Evolutionary conservation across 2,329 filamentous ascomycete genomes (phyloP).

Genomic region (Cadophora gregata): DNA sequence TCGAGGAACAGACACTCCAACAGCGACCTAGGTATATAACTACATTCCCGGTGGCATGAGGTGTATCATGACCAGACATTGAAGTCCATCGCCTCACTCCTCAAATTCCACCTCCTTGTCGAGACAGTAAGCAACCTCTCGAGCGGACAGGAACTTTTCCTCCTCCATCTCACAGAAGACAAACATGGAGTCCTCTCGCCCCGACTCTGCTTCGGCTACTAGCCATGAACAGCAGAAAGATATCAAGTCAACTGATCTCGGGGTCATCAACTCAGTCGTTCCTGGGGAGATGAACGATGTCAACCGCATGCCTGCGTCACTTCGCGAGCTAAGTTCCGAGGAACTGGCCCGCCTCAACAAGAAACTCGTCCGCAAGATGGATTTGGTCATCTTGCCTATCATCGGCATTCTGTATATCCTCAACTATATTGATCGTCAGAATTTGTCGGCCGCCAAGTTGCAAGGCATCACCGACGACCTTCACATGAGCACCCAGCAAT

Average conservation of each 20-base stretch:
- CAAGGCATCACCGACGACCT: constrained; percentile 50
- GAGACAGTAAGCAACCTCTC: not conserved
- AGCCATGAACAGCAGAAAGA: not conserved
- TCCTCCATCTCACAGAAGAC: not conserved
- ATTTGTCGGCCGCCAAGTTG: constrained; percentile 48
- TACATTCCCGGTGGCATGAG: not conserved
- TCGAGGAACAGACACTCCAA: not conserved
- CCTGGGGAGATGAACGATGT: constrained; percentile 1
- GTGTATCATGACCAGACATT: not conserved
- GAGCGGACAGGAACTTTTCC: not conserved
- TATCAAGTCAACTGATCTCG: not conserved
- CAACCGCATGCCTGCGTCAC: constrained; percentile 35
- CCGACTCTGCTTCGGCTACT: constrained; percentile 1
- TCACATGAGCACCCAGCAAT: constrained; percentile 45
- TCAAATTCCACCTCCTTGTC: not conserved
- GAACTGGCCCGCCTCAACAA: constrained; percentile 38
- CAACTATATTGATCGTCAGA: constrained; percentile 50
- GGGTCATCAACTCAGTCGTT: not conserved
- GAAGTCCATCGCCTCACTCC: not conserved
- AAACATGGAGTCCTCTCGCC: not conserved
- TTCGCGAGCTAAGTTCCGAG: constrained; percentile 37
- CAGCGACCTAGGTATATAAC: constrained; percentile 1
- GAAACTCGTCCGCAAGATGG: constrained; percentile 40
- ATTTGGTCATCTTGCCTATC: constrained; percentile 42
- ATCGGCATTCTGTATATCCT: constrained; percentile 48